Conservation (phyloP, 305 asterid genomes). For the Ajuga reptans region DNA sequence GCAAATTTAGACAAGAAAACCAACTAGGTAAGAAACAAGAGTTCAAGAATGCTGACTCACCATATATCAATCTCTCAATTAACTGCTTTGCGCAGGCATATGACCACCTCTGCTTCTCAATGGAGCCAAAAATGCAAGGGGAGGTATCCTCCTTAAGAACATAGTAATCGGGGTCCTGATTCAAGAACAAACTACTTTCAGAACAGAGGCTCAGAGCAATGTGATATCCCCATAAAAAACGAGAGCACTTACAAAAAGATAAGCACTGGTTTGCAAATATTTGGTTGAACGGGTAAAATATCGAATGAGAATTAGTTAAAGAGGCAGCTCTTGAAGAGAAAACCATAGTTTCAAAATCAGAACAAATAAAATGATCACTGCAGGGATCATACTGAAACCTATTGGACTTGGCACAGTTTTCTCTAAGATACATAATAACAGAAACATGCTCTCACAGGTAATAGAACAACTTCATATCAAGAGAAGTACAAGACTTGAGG, state of each 20-base stretch:
- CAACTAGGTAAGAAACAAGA: conserved; percentile 3
- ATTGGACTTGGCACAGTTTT: neutral
- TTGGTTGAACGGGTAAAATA: neutral
- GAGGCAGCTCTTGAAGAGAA: neutral
- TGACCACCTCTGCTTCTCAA: conserved; percentile 96
- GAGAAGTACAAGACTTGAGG: neutral
- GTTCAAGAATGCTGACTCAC: conserved; percentile 30
- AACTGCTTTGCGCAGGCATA: conserved; percentile 92
- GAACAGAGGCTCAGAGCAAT: neutral
- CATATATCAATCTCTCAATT: conserved; percentile 86
- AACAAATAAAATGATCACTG: neutral
- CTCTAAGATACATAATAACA: neutral
- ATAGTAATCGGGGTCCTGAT: conserved; percentile 62
- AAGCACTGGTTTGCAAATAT: neutral
- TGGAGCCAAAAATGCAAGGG: conserved; percentile 85
- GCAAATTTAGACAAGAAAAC: conserved; percentile 1
- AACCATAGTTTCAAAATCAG: neutral
- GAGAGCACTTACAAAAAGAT: too few species aligned
- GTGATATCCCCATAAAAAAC: neutral
- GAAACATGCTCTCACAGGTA: neutral
- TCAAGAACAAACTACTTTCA: conserved; percentile 2
- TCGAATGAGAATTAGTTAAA: neutral
- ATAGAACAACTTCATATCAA: neutral
- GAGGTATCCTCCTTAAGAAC: conserved; percentile 66
- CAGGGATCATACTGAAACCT: neutral